Conservation (phyloP, 306 rosid genomes). For the Glycine soja region DNA sequence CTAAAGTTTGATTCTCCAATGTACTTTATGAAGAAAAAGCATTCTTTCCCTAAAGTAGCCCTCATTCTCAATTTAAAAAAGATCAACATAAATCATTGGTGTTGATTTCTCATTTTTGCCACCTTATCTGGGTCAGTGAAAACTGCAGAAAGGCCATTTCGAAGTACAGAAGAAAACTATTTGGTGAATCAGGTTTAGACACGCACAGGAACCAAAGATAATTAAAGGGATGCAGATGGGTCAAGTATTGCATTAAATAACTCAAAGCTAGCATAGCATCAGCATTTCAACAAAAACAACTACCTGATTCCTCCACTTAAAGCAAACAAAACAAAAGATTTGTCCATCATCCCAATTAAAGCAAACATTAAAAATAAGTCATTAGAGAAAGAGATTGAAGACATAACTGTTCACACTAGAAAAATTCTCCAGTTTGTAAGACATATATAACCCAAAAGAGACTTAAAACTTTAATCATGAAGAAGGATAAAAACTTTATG, state of each 20-base stretch:
- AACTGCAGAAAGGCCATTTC: conserved; percentile 36
- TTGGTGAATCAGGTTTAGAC: conserved; percentile 44
- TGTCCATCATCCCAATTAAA: conserved; percentile 35
- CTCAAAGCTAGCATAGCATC: conserved; percentile 38
- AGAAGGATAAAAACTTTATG: background rate
- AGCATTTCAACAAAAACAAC: conserved; percentile 24
- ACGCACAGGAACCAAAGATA: conserved; percentile 19
- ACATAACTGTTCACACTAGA: background rate
- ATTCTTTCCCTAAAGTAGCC: conserved; percentile 49
- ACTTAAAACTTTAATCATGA: background rate
- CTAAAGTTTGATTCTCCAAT: conserved; percentile 57
- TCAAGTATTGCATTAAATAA: conserved; percentile 44
- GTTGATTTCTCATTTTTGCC: conserved; percentile 43
- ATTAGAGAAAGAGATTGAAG: conserved; percentile 10
- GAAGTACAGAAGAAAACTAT: conserved; percentile 41
- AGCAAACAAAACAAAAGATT: conserved; percentile 37
- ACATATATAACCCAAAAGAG: conserved; percentile 7
- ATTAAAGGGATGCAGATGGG: conserved; percentile 34
- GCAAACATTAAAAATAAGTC: conserved; percentile 20
- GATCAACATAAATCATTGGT: conserved; percentile 45
- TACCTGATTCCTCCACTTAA: conserved; percentile 38
- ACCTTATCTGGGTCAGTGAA: conserved; percentile 50
- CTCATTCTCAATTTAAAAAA: conserved; percentile 46
- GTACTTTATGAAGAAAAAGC: conserved; percentile 55
- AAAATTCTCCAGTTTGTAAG: conserved; percentile 22